Conservation (phyloP, 2,329 filamentous ascomycete genomes). For the Aspergillus pseudotamarii region DNA sequence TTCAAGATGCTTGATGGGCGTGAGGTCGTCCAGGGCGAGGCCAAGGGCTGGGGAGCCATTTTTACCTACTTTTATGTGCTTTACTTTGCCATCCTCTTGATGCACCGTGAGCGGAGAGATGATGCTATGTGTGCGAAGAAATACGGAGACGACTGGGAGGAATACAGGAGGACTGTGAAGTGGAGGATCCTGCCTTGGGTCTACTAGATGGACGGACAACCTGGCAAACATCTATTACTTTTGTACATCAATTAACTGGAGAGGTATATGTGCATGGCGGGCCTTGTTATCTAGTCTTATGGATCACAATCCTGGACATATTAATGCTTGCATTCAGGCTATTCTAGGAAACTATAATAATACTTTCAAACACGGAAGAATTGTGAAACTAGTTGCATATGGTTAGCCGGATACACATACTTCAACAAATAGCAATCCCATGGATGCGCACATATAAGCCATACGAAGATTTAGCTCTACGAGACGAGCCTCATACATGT, state of each 20-base stretch:
- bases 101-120: constrained; percentile 81
- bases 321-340: no score
- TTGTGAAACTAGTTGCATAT: no score
- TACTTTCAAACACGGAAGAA: no score
- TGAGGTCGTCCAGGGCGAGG: constrained; percentile 12
- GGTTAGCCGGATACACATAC: no score
- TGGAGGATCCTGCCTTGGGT: constrained; percentile 80
- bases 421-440: no score
- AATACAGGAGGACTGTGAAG: constrained; percentile 76
- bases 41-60: constrained; percentile 72
- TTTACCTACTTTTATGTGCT: constrained; percentile 91
- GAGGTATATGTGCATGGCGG: no score
- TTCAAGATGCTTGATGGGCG: constrained; percentile 56
- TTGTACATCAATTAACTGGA: no score
- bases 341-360: no score
- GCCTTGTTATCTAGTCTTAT: no score
- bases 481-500: no score
- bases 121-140: constrained; percentile 85
- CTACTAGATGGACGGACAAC: constrained; percentile 56
- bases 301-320: no score
- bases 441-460: background rate
- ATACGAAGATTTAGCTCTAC: background rate
- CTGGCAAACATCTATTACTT: no score
- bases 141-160: constrained; percentile 86
- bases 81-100: constrained; percentile 81